These are phyloP conservation scores for Macadamia integrifolia DNA, from an alignment of 164 flowering plant species.

Conservation along the genomic window DNA sequence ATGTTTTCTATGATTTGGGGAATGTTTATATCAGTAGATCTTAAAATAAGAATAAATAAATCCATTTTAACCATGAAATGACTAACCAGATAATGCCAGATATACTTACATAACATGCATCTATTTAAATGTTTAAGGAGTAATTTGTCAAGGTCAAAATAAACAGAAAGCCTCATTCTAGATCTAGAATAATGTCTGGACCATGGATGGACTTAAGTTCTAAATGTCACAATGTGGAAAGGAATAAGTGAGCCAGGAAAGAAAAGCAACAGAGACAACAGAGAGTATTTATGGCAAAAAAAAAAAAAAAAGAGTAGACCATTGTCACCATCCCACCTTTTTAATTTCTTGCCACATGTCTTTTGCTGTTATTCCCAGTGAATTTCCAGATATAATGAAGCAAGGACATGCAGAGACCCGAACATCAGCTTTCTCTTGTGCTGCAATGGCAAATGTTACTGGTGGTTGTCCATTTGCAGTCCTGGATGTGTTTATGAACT, in stretches of 20 bases:
- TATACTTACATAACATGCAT: no score
- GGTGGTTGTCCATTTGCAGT: constrained; percentile 63
- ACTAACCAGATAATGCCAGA: no score
- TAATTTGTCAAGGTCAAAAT: no score
- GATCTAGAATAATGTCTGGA: no score
- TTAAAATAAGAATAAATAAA: no score
- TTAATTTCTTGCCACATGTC: constrained; percentile 86
- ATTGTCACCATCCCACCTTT: constrained; percentile 40
- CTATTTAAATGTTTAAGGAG: no score
- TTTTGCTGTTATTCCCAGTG: constrained; percentile 60
- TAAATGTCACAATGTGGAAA: neutral
- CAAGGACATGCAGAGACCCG: constrained; percentile 65
- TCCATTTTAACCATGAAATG: no score
- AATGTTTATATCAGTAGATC: no score
- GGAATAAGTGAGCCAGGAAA: neutral
- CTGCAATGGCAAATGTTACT: constrained; percentile 80
- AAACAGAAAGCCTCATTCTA: no score
- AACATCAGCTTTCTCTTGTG: constrained; percentile 59
- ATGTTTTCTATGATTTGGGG: no score
- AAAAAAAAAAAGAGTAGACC: neutral
- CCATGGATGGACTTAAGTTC: no score
- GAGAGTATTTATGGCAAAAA: constrained; percentile 1
- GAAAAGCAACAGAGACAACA: neutral
- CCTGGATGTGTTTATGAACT: constrained; percentile 31
- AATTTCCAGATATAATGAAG: constrained; percentile 66